Evolutionary conservation across 2,329 filamentous ascomycete species (phyloP), one percentile per base, ranked within the genome.

Genomic region (Periconia sp.): DNA sequence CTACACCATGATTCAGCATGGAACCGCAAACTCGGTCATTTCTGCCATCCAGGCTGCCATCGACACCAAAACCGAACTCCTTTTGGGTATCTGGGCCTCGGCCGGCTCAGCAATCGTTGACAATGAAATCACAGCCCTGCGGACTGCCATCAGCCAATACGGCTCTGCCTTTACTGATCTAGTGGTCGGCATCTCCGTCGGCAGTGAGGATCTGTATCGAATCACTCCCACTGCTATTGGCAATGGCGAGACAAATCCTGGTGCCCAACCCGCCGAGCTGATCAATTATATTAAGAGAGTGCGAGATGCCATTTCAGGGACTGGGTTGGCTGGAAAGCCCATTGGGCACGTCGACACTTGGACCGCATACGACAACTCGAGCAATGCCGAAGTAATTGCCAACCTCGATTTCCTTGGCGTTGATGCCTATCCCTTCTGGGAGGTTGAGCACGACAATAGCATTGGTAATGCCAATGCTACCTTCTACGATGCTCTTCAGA

Each of bases 331-430:
- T 37, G 75, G 76, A 20, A 81, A 79, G 44, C 79, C 84, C 17
- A 79, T 96, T 55, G 91, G 91, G 49, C 92, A 96, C 75, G 91
- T 96, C 70, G 92, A 96, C 71, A 95, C 92, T 48, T 96, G 91
- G 91, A 91, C 87, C 15, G 72, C 70, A 1, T 76, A 70, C 81
- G 85, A 85, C 70, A 91, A 95, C 74, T 74, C 76, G 48, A 84
- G 86, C 67, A 95, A 93, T 82, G 74, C 76, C 46, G 84, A 81
- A 41, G 85, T 95, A 54, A 85, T 91, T 54, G 79, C 86, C 10
- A 84, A 83, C 41, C 77, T 81, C 57, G 91, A 96, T 79, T 96
- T 86, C 82, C 74, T 96, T 55, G 92, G 92, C 61, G 85, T 93
- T 71, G 91, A 96, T 70, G 88, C 87, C 17, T 95, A 94, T 73